Percentiles rank a stretch among this genome's conserved stretches.
Conservation (phyloP, 257 asterid genomes). For the Euphrasia confusa region DNA sequence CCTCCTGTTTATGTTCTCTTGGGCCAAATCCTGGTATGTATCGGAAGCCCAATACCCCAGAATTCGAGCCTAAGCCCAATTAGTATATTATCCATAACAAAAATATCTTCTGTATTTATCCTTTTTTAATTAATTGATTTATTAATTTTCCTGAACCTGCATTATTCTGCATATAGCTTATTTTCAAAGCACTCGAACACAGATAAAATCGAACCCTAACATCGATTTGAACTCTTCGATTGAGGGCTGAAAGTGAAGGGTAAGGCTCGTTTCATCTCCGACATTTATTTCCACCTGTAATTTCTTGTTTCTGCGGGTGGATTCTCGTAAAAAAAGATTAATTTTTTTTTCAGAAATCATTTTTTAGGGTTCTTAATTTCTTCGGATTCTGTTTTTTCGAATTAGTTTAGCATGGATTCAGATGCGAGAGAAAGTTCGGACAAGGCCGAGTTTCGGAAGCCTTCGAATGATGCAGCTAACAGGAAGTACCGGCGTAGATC, state of each 20-base stretch:
- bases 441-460: constrained; percentile 76
- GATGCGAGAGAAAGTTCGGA: constrained; percentile 41
- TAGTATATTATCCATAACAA: constrained; percentile 2
- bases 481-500: constrained; percentile 90
- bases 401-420: constrained; percentile 44
- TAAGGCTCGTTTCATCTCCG: constrained; percentile 15
- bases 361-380: constrained; percentile 1
- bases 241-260: constrained; percentile 23
- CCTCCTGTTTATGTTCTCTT: neutral
- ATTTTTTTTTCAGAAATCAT: neutral
- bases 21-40: neutral
- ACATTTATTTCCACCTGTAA: neutral
- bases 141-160: constrained; percentile 1
- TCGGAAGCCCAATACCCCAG: neutral
- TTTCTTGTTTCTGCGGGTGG: neutral
- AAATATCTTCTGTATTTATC: constrained; percentile 27
- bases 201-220: constrained; percentile 30
- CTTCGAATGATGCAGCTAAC: constrained; percentile 52
- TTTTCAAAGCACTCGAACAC: constrained; percentile 22
- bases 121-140: neutral
- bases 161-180: constrained; percentile 23
- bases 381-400: constrained; percentile 24
- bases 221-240: constrained; percentile 4
- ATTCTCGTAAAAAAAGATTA: neutral
- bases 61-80: constrained; percentile 12